Base-by-base conservation (phyloP, 257 asterid genomes). In the Lycium ferocissimum region DNA sequence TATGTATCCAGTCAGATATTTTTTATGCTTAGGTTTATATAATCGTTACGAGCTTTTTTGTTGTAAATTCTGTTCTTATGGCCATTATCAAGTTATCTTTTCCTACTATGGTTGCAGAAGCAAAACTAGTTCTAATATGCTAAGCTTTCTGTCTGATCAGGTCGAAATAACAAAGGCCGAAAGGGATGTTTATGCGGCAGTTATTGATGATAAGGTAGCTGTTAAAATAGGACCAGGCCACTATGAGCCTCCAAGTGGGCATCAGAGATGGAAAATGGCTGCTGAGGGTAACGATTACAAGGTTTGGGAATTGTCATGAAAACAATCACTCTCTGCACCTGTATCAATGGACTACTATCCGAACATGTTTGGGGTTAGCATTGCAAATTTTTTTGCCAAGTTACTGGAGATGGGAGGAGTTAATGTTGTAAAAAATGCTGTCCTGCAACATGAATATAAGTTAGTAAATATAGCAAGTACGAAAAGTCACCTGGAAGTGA, bases 191-290 rank as follows among this genome's bases (percentile, higher is more conserved):
- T 97, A 97, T 83, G 98, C 95, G 51, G 98, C 99, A 85, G 80
- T 92, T 63, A 83, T 95, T 53, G 98, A 95, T 82, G 97, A 95
- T 78, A 78, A 94, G 86, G 33, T 96, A 86, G 93, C 95, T 2
- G 85, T 96, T 95, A 96, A 96, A 91, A 94, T 96, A 43, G 99
- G 99, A 85, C 98, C 98, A 65, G 99, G 98, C 73, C 85, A 93
- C 84, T 94, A 86, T 71, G 98, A 96, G 85, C 98, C 99, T 61
- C 71, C 93, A 69, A 80, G 59, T 53, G 92, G 86, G 33, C 15
- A 85, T 4, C 83, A 83, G 70, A 93, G 85, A 40, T 96, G 99
- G 99, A 92, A 93, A 49, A 26, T 91, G 58, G 95, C 90, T 73
- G 51, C 84, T 57, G 98, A 96, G 85, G 97, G 99, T 65, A 84